Conservation (phyloP, 139 green algal species). For the Klebsormidium nitens region DNA sequence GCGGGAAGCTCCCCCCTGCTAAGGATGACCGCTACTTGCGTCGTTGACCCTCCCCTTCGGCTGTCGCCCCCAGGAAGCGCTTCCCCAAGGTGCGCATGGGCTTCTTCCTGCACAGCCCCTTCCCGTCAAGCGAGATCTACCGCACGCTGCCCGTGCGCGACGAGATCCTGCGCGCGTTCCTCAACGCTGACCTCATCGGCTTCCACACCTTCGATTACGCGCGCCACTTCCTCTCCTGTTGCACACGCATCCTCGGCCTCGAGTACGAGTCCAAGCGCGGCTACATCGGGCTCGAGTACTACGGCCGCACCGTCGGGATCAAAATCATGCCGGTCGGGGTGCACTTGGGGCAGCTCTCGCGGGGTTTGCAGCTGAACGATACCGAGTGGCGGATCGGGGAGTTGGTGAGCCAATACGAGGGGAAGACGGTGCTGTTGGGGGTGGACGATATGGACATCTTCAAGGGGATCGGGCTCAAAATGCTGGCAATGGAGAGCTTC, state of each 20-base stretch:
- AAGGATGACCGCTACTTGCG: no score
- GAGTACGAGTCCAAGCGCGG: slow-evolving; percentile 83
- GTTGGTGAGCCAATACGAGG: slow-evolving; percentile 66
- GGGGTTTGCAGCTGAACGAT: slow-evolving; percentile 75
- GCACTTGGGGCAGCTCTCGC: slow-evolving; percentile 73
- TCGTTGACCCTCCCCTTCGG: no score
- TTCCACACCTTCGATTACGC: slow-evolving; percentile 99
- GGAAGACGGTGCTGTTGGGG: slow-evolving; percentile 72
- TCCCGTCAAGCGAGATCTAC: slow-evolving; percentile 96
- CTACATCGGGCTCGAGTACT: slow-evolving; percentile 93
- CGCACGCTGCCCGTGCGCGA: slow-evolving; percentile 88
- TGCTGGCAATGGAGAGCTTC: slow-evolving; percentile 74
- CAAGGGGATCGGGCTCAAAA: slow-evolving; percentile 83
- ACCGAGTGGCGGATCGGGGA: slow-evolving; percentile 86
- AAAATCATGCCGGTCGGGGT: slow-evolving; percentile 98
- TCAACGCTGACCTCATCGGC: slow-evolving; percentile 92
- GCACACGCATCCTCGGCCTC: slow-evolving; percentile 89
- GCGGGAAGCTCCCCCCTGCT: no score
- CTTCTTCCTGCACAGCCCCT: slow-evolving; percentile 78
- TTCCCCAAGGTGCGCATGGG: slow-evolving; percentile 49
- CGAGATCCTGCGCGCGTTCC: slow-evolving; percentile 85
- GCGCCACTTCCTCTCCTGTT: slow-evolving; percentile 95
- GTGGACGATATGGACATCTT: slow-evolving; percentile 97
- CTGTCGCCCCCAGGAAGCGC: slow-evolving; percentile 16
- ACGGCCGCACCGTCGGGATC: slow-evolving; percentile 85